Conservation (phyloP, 1,284 basidiomycete genomes). For the Ganoderma resinaceum region DNA sequence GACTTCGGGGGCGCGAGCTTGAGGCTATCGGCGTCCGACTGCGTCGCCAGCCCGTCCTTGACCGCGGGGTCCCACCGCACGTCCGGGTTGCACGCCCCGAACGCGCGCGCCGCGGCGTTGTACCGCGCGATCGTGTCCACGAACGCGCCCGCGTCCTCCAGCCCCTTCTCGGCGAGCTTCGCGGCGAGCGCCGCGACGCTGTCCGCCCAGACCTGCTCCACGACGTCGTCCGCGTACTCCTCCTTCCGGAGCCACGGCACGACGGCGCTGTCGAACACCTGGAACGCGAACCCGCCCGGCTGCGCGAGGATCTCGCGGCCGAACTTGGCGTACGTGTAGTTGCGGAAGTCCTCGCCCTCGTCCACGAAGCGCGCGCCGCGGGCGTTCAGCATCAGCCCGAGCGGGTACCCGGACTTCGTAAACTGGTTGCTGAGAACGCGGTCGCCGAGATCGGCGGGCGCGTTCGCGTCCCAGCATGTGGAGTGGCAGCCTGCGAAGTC, state of each 20-base stretch:
- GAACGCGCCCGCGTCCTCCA: conserved; percentile 51
- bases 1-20: conserved; percentile 49
- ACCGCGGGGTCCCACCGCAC: conserved; percentile 63
- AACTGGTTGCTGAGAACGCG: conserved; percentile 69
- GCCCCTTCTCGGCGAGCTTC: conserved; percentile 52
- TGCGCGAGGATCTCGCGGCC: conserved; percentile 65
- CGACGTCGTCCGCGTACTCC: conserved; percentile 68
- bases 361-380: conserved; percentile 68
- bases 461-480: conserved; percentile 76
- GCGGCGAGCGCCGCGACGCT: conserved; percentile 59
- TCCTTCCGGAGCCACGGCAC: conserved; percentile 56
- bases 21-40: conserved; percentile 44
- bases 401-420: conserved; percentile 76
- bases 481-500: conserved; percentile 73
- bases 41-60: conserved; percentile 66
- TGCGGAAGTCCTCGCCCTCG: conserved; percentile 74
- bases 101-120: conserved; percentile 54
- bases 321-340: conserved; percentile 75
- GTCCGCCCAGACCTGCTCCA: conserved; percentile 57
- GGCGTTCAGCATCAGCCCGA: conserved; percentile 71
- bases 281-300: conserved; percentile 65
- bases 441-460: conserved; percentile 55
- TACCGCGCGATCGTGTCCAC: conserved; percentile 55
- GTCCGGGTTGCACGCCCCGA: conserved; percentile 44
- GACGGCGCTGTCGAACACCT: conserved; percentile 63